Evolutionary conservation across 805 yeast genomes (phyloP), one percentile per base, ranked within the genome.

Genomic region (Cyberlindnera amylophila): DNA sequence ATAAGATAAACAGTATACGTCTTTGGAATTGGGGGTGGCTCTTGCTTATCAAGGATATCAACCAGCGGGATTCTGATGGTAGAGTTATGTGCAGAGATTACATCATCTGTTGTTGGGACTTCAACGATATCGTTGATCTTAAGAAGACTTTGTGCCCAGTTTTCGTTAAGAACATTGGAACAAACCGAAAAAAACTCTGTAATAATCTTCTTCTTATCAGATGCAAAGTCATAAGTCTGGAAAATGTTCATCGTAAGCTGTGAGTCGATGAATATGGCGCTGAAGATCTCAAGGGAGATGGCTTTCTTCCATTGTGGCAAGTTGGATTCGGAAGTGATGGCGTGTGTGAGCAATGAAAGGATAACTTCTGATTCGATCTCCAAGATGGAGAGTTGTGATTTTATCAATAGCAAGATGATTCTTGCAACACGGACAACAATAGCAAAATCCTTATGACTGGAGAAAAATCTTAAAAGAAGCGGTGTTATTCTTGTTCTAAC

Each of bases 351-450:
- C 19, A 85, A 67, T 0, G 95, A 81, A 13, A 91, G 63, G 2
- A 90, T 77, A 6, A 88, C 89, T 55, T 89, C 96, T 19, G 86
- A 72, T 61, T 91, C 97, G 26, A 84, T 74, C 39, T 77, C 82
- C 29, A 91, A 63, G 6, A 78, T 71, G 0, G 70, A 63, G 16
- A 89, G 68, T 19, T 81, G 79, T 9, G 65, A 57, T 27, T 75
- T 67, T 5, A 89, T 62, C 32, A 91, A 59, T 4, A 88, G 65
- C 30, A 73, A 70, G 13, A 87, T 71, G 9, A 89, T 72, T 39
- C 98, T 72, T 33, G 87, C 77, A 5, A 86, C 84, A 50, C 98
- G 72, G 2, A 86, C 82, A 37, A 80, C 75, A 12, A 82, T 71
- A 0, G 95, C 72, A 55, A 89, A 91, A 28, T 74, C 81, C 30